Conservation (phyloP, 768 basidiomycete genomes). For the Leccinum rimulosum region DNA sequence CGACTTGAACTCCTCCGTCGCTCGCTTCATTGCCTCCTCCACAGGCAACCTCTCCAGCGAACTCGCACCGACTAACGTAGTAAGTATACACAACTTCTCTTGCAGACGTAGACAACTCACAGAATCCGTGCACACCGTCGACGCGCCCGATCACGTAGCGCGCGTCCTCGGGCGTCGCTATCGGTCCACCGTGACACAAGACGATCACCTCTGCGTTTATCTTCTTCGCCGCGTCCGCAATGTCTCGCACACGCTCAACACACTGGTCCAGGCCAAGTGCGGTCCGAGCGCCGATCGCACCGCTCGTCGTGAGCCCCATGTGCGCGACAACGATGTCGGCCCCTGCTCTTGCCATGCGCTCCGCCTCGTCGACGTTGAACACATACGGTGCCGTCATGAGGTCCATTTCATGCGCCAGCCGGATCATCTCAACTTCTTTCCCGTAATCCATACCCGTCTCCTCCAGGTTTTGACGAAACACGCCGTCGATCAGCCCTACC, state of each 20-base stretch:
- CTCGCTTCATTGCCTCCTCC: slow-evolving; percentile 21
- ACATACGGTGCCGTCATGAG: slow-evolving; percentile 29
- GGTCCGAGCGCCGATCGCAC: slow-evolving; percentile 26
- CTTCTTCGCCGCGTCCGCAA: slow-evolving; percentile 15
- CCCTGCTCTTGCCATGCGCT: slow-evolving; percentile 24
- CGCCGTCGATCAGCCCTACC: slow-evolving; percentile 27
- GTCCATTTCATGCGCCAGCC: slow-evolving; percentile 21
- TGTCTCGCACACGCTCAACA: slow-evolving; percentile 18
- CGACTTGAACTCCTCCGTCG: slow-evolving; percentile 22
- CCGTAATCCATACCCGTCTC: slow-evolving; percentile 31
- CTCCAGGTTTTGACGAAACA: slow-evolving; percentile 29
- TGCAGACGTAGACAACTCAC: slow-evolving; percentile 6
- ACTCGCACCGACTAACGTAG: slow-evolving; percentile 23
- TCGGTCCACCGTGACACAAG: slow-evolving; percentile 26
- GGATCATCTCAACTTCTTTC: slow-evolving; percentile 32
- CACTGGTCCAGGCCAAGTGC: slow-evolving; percentile 22
- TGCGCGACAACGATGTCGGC: slow-evolving; percentile 28
- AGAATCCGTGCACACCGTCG: slow-evolving; percentile 24
- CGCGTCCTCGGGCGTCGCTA: slow-evolving; percentile 24
- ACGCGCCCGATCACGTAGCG: slow-evolving; percentile 18
- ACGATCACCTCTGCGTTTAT: slow-evolving; percentile 21
- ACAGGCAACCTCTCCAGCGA: slow-evolving; percentile 26
- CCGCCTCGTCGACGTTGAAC: slow-evolving; percentile 27
- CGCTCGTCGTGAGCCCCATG: slow-evolving; percentile 31
- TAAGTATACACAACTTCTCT: not conserved